These are phyloP conservation scores for Pythium rishiriense DNA, from an alignment of 352 stramenopile species.

Conservation along the genomic window DNA sequence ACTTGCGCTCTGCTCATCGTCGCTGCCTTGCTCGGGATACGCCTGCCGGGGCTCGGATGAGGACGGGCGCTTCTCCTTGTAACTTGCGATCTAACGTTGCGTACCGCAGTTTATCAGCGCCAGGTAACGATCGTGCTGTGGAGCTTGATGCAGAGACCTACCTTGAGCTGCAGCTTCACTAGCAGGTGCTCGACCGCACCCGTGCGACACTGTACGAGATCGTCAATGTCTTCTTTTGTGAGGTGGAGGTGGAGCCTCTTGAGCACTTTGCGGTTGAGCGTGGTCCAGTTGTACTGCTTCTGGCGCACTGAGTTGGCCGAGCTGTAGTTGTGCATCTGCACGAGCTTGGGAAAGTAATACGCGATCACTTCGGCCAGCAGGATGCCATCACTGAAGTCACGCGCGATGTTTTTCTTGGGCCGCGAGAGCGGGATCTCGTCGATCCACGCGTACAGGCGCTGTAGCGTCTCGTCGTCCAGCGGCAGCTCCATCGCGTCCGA, in stretches of 20 bases:
- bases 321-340: slow-evolving; percentile 97
- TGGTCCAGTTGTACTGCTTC: slow-evolving; percentile 97
- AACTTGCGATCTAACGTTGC: slow-evolving; percentile 87
- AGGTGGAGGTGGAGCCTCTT: slow-evolving; percentile 83
- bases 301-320: slow-evolving; percentile 91
- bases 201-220: slow-evolving; percentile 86
- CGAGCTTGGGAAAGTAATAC: slow-evolving; percentile 94
- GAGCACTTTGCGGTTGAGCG: slow-evolving; percentile 92
- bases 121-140: no score
- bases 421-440: slow-evolving; percentile 94
- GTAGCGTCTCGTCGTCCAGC: slow-evolving; percentile 89
- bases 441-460: slow-evolving; percentile 95
- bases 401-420: slow-evolving; percentile 94
- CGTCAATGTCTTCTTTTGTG: slow-evolving; percentile 90
- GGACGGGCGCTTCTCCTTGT: slow-evolving; percentile 58
- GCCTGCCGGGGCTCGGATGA: slow-evolving; percentile 22
- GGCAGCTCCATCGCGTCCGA: slow-evolving; percentile 44
- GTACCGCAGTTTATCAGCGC: no score
- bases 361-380: slow-evolving; percentile 90
- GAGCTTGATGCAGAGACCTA: slow-evolving; percentile 25
- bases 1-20: slow-evolving; percentile 27
- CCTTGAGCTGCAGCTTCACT: slow-evolving; percentile 90
- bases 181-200: slow-evolving; percentile 92
- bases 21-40: slow-evolving; percentile 35
- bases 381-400: slow-evolving; percentile 95